Evolutionary conservation across 2,329 filamentous ascomycete genomes (phyloP).

Genomic region (Purpureocillium takamizusanense): DNA sequence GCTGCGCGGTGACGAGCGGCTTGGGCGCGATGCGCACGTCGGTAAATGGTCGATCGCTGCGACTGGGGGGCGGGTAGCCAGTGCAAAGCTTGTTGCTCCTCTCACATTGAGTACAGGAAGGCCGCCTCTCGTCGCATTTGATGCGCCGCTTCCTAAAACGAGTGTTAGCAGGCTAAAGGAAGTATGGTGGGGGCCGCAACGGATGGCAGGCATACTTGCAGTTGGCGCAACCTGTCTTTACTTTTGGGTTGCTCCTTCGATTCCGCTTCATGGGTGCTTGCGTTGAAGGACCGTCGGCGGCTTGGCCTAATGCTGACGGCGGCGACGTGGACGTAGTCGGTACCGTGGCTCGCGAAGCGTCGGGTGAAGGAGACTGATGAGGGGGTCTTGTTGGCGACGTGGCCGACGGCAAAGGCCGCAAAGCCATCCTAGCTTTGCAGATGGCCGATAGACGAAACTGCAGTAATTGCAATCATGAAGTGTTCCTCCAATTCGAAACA

Average conservation of each 20-base stretch:
- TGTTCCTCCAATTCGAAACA: too few relatives aligned
- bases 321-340: background rate
- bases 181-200: background rate
- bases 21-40: conserved; percentile 42
- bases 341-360: too few relatives aligned
- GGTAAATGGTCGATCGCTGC: conserved; percentile 34
- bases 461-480: too few relatives aligned
- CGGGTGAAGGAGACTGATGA: too few relatives aligned
- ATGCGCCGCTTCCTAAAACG: conserved; percentile 45
- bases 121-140: conserved; percentile 58
- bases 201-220: conserved; percentile 48
- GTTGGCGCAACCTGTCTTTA: conserved; percentile 57
- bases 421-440: too few relatives aligned
- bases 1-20: conserved; percentile 20
- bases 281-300: background rate
- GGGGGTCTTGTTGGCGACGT: too few relatives aligned
- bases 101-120: conserved; percentile 50
- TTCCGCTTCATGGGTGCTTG: conserved; percentile 26
- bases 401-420: too few relatives aligned
- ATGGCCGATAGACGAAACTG: too few relatives aligned
- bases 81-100: conserved; percentile 48
- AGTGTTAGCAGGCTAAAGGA: background rate
- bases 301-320: background rate
- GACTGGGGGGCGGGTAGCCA: conserved; percentile 52
- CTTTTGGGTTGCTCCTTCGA: conserved; percentile 49